Percentiles rank a stretch among this genome's conserved stretches.
These are phyloP conservation scores for Actinomortierella wolfii DNA, from an alignment of 371 early-diverging fungal genomes.

Conservation along the genomic window DNA sequence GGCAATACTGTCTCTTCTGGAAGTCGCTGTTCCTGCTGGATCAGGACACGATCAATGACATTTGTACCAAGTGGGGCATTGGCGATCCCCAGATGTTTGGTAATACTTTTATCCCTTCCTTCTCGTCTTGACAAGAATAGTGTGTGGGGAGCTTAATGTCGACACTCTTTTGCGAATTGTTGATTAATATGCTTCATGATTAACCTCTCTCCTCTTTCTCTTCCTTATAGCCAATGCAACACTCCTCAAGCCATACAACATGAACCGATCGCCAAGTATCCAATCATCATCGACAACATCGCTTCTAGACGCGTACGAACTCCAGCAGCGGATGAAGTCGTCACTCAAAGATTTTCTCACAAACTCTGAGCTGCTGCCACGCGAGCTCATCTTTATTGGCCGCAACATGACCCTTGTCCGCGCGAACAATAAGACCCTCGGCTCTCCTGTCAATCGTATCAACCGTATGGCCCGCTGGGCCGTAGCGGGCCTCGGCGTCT, in stretches of 20 bases:
- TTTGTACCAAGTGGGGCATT: constrained; percentile 86
- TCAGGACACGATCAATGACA: constrained; percentile 56
- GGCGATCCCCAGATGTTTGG: constrained; percentile 77
- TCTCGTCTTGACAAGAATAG: too few relatives aligned
- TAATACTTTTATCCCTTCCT: too few relatives aligned
- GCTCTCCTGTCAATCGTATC: constrained; percentile 89
- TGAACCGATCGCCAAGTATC: constrained; percentile 56
- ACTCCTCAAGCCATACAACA: constrained; percentile 77
- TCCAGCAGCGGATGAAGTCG: constrained; percentile 77
- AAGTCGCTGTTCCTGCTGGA: constrained; percentile 84
- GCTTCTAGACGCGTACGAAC: constrained; percentile 65
- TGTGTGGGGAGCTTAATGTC: too few relatives aligned
- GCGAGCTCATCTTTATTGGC: constrained; percentile 88
- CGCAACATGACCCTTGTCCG: constrained; percentile 90
- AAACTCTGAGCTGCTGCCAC: constrained; percentile 76
- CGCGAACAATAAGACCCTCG: constrained; percentile 82
- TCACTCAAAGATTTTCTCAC: constrained; percentile 72
- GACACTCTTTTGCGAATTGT: too few relatives aligned
- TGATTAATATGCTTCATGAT: too few relatives aligned
- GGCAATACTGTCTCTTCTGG: constrained; percentile 86
- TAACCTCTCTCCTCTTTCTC: too few relatives aligned
- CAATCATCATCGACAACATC: constrained; percentile 44
- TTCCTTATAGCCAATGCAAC: constrained; percentile 68
- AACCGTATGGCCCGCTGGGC: constrained; percentile 89
- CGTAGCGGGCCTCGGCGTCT: constrained; percentile 57